Conservation (phyloP, 768 basidiomycete species). For the Dentipellis sp. region DNA sequence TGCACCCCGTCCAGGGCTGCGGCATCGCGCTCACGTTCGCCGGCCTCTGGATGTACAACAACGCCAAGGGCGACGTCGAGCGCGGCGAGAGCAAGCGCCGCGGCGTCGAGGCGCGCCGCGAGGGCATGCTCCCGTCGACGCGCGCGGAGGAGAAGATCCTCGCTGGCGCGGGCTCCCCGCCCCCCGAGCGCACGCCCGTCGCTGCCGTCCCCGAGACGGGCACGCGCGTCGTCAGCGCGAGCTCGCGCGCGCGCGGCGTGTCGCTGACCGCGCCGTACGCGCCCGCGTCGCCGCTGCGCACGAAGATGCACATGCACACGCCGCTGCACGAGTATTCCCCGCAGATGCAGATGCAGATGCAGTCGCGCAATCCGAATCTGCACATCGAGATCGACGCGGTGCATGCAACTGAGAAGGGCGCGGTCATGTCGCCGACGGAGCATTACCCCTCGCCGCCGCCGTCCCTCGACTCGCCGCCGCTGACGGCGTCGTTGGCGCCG, state of each 20-base stretch:
- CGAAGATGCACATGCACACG: constrained; percentile 8
- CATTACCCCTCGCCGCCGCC: constrained; percentile 31
- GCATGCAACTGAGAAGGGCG: constrained; percentile 6
- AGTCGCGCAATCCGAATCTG: constrained; percentile 14
- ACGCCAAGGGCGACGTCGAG: constrained; percentile 86
- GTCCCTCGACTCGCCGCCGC: constrained; percentile 30
- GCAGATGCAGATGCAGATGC: constrained; percentile 15
- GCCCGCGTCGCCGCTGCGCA: constrained; percentile 3
- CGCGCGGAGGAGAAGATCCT: constrained; percentile 44
- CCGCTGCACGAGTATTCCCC: constrained; percentile 16
- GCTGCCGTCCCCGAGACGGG: background rate
- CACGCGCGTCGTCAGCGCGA: constrained; percentile 1
- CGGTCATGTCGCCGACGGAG: constrained; percentile 16
- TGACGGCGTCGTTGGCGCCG: constrained; percentile 7
- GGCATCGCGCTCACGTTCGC: constrained; percentile 89
- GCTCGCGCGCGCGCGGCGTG: background rate
- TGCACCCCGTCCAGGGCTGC: constrained; percentile 75
- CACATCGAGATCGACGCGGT: constrained; percentile 21
- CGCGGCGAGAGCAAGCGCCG: constrained; percentile 85
- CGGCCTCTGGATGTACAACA: constrained; percentile 95
- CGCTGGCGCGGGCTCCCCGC: constrained; percentile 27
- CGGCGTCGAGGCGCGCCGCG: constrained; percentile 62
- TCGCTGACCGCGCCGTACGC: background rate
- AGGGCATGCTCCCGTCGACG: constrained; percentile 61
- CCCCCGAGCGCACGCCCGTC: constrained; percentile 8